Evolutionary conservation across 306 rosid species (phyloP), one percentile per base, ranked within the genome.

Genomic region (Begonia masoniana): DNA sequence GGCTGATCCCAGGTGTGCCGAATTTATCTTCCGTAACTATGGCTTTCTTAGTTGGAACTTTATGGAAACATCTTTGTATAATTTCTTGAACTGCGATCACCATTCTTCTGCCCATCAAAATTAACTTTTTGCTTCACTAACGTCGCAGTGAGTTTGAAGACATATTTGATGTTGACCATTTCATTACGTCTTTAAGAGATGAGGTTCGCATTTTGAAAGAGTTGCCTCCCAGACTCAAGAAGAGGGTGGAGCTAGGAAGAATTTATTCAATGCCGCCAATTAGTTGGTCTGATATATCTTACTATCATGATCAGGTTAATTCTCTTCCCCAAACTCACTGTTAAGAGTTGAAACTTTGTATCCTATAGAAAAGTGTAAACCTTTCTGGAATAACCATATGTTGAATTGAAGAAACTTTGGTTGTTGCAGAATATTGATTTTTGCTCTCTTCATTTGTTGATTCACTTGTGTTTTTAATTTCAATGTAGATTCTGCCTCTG

Each of bases 271-370:
- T 88, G 79, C 68, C 95, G 4, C 97, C 97, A 3, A 68, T 84
- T 55, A 88, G 97, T 62, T 88, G 97, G 97, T 88, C 97, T 42
- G 65, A 74, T 49, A 78, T 88, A 59, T 61, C 93, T 0, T 84
- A 84, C 79, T 88, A 88, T 51, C 72, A 74, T 53, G 74, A 84
- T 15, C 82, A 77, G 86, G 97, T 87, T 26, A 43, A 13, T 57
- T 62, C 15, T 52, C 15, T 46, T 52, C 23, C 10, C 39, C 31
- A n/a, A n/a, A n/a, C 13, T 54, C 53, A 54, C 6, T 12, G 8
- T 17, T 48, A 10, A 5, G n/a, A n/a, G n/a, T n/a, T n/a, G n/a
- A 10, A 35, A 48, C 2, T 47, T 9, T 21, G 10, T 0, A 17
- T 10, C 35, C 14, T 39, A 10, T 43, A 42, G 59, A 41, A 26